A percentile compares a stretch with the other conserved stretches of the same genome.
These are phyloP conservation scores for Margaritispora aquatica DNA, from an alignment of 495 filamentous ascomycete species.

Conservation along the genomic window DNA sequence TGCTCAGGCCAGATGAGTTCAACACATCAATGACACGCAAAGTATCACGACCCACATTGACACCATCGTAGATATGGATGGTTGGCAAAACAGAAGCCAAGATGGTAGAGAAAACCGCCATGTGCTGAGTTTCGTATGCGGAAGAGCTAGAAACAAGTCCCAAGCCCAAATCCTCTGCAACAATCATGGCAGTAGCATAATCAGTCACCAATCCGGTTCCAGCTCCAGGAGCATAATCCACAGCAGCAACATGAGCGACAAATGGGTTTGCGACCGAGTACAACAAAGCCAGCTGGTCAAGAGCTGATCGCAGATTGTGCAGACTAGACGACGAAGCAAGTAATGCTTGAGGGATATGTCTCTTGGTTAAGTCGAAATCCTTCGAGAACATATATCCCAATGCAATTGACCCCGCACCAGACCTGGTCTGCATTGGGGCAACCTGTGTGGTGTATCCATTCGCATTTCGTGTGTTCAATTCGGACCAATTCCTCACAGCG, in stretches of 20 bases:
- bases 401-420: slow-evolving; percentile 86
- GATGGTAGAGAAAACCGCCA: slow-evolving; percentile 83
- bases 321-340: slow-evolving; percentile 79
- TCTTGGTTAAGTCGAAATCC: slow-evolving; percentile 87
- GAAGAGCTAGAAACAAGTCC: slow-evolving; percentile 81
- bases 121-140: slow-evolving; percentile 88
- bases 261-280: slow-evolving; percentile 89
- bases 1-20: slow-evolving; percentile 62
- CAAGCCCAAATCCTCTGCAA: slow-evolving; percentile 88
- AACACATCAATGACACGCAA: slow-evolving; percentile 80
- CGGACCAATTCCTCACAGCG: slow-evolving; percentile 70
- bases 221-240: slow-evolving; percentile 66
- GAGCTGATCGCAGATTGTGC: slow-evolving; percentile 67
- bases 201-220: slow-evolving; percentile 73
- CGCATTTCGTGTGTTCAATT: slow-evolving; percentile 60
- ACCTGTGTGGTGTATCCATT: slow-evolving; percentile 75
- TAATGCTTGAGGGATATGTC: slow-evolving; percentile 83
- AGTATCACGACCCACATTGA: slow-evolving; percentile 79
- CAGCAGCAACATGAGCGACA: slow-evolving; percentile 88
- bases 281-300: slow-evolving; percentile 85
- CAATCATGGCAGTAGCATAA: slow-evolving; percentile 71
- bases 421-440: slow-evolving; percentile 74
- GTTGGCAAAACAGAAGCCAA: slow-evolving; percentile 74
- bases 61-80: slow-evolving; percentile 88
- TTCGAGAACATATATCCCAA: slow-evolving; percentile 96